These are phyloP conservation scores for Salix brachista DNA, from an alignment of 345 rosid genomes.

Conservation along the genomic window DNA sequence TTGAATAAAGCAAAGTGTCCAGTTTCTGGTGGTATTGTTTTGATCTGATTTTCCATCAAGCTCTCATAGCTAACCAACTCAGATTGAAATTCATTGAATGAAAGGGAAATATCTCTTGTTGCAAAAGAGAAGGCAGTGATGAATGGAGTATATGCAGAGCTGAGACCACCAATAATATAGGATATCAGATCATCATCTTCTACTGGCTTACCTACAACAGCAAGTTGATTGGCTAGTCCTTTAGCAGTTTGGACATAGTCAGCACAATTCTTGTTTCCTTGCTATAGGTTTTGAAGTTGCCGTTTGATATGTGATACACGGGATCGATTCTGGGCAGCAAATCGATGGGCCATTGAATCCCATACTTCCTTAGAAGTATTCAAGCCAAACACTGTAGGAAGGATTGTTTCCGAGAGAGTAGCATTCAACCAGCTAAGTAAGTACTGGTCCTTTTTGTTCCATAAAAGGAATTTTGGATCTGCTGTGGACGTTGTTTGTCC, in stretches of 20 bases:
- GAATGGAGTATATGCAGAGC: fast-evolving
- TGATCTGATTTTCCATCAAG: not conserved
- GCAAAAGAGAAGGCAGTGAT: not conserved
- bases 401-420: not conserved
- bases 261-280: not conserved
- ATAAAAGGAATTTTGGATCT: not conserved
- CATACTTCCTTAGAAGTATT: not conserved
- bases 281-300: not conserved
- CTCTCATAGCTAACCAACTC: fast-evolving
- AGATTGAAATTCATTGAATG: not conserved
- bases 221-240: not conserved
- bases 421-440: not conserved
- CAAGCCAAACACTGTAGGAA: fast-evolving
- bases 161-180: not conserved
- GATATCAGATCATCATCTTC: not conserved
- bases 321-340: not conserved
- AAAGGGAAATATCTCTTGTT: not conserved
- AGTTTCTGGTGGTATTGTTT: fast-evolving
- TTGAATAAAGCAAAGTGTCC: no score
- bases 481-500: not conserved
- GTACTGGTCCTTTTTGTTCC: not conserved
- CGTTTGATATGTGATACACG: not conserved
- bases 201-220: not conserved
- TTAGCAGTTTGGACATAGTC: no score
- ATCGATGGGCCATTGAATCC: not conserved